Evolutionary conservation across 75 land plant species (phyloP), one percentile per base, ranked within the genome.

Genomic region (Isoetes taiwanensis): DNA sequence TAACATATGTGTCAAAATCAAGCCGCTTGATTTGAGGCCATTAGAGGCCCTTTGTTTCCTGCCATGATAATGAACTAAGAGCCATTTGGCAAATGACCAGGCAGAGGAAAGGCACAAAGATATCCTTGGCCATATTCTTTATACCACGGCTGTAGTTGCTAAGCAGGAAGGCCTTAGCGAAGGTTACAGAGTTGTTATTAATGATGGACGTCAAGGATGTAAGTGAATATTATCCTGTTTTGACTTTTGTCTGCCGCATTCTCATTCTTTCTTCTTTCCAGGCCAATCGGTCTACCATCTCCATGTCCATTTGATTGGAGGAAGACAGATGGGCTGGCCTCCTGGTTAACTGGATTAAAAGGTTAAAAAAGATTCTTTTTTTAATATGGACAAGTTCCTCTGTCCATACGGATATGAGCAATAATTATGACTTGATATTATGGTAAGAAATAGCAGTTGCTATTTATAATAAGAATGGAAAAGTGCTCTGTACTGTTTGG

Each of bases 281-380:
- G 89, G 85, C 41, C 94, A 87, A 75, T 84, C 94, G 31, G 94
- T 87, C 19, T 84, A 78, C 41, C 94, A 87, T 62, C 40, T 87
- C 28, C 94, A 87, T 30, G 41, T 87, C 50, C 94, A 87, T 61
- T 80, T 87, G 34, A 37, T 87, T 31, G 94, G 89, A 2, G 94
- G 94, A 60, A 65, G 94, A 14, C 81, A 84, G 61, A 87, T 87
- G 94, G 76, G 76, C 52, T 87, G 94, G 94, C 94, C 94, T 5
- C 90, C 94, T 25, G 94, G 94, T 60, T 87, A 73, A 75, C 55
- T 23, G 41, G 54, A n/a, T n/a, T n/a, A n/a, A n/a, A n/a, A n/a
- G n/a, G n/a, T n/a, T n/a, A n/a, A n/a, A n/a, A n/a, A n/a, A n/a
- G n/a, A n/a, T n/a, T n/a, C n/a, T n/a, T n/a, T n/a, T n/a, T n/a